Evolutionary conservation across 2,329 filamentous ascomycete species (phyloP).

Genomic region (Microdochium paspali): DNA sequence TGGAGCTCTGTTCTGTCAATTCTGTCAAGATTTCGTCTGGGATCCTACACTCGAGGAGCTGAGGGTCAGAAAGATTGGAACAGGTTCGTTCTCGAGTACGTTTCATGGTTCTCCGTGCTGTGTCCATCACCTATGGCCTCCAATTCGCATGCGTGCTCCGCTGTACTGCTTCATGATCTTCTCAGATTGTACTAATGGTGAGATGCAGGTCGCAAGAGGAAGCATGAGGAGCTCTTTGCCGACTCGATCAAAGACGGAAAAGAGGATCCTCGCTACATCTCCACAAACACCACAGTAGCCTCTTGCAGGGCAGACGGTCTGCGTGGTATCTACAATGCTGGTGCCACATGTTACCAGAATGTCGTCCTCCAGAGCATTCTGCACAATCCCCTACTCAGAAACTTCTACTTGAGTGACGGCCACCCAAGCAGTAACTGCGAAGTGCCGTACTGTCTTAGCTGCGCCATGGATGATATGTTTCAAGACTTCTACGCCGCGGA

Average conservation of each 20-base stretch:
- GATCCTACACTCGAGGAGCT: constrained; percentile 73
- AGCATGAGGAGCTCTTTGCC: constrained; percentile 60
- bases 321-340: constrained; percentile 91
- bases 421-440: constrained; percentile 71
- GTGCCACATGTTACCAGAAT: constrained; percentile 97
- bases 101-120: constrained; percentile 1
- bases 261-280: constrained; percentile 69
- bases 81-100: constrained; percentile 55
- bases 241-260: constrained; percentile 42
- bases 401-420: constrained; percentile 86
- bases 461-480: constrained; percentile 65
- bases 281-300: constrained; percentile 66
- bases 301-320: constrained; percentile 83
- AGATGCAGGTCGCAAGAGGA: constrained; percentile 56
- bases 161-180: too few relatives aligned
- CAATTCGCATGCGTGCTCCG: neutral
- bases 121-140: neutral
- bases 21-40: constrained; percentile 76
- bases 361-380: constrained; percentile 89
- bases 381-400: constrained; percentile 84
- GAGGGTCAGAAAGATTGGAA: constrained; percentile 59
- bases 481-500: constrained; percentile 64
- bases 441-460: constrained; percentile 53
- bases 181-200: constrained; percentile 2
- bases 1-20: constrained; percentile 69